Conservation (phyloP, 352 stramenopile genomes). For the Aphanomyces stellatus region DNA sequence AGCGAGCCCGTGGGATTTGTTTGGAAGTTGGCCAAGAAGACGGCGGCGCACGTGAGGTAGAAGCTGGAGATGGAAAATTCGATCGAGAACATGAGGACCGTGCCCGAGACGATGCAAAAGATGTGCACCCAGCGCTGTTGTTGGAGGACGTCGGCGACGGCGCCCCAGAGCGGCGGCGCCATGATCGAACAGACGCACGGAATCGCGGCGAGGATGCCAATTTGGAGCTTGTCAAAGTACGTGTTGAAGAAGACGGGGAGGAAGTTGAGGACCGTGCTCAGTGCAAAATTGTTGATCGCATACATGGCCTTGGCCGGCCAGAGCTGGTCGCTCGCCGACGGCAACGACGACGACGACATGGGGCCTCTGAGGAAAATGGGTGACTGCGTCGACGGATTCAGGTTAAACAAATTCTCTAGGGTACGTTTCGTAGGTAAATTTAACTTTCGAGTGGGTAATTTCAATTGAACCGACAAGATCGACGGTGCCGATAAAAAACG, state of each 20-base stretch:
- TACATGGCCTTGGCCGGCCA: conserved; percentile 16
- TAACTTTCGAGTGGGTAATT: no score
- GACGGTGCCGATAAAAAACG: no score
- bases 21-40: conserved; percentile 43
- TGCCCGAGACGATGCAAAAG: conserved; percentile 32
- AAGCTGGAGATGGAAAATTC: conserved; percentile 34
- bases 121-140: conserved; percentile 37
- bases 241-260: conserved; percentile 16
- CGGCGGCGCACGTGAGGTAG: conserved; percentile 32
- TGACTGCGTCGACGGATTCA: no score
- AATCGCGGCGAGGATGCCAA: conserved; percentile 33
- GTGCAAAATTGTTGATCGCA: conserved; percentile 15
- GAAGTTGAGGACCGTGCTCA: conserved; percentile 13
- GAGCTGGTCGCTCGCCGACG: background rate
- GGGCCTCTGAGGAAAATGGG: no score
- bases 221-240: conserved; percentile 46
- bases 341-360: no score
- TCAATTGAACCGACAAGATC: no score
- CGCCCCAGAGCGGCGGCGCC: conserved; percentile 33
- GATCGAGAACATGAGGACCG: conserved; percentile 37
- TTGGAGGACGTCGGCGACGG: conserved; percentile 30
- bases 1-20: conserved; percentile 35
- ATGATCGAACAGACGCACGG: conserved; percentile 38
- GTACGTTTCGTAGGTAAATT: no score
- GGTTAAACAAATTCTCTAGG: no score